Evolutionary conservation across 2,329 filamentous ascomycete genomes (phyloP), one percentile per base, ranked within the genome.

Genomic region (Epichloe typhina): DNA sequence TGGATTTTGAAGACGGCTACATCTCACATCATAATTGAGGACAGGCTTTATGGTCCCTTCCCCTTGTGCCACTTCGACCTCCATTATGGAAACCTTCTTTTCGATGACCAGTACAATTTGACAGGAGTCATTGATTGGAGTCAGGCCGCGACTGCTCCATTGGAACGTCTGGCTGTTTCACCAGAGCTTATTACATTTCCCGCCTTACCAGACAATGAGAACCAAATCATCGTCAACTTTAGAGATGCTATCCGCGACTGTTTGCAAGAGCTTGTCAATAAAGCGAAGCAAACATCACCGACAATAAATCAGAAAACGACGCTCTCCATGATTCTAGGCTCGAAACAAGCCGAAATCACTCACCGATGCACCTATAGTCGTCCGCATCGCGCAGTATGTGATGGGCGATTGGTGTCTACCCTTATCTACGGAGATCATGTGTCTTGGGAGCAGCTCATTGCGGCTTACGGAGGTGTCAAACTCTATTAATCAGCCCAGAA

Each of bases 151-250:
- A 48, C 44, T 12, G 46, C 46, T 12, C 46, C 46, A 23, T 43
- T 52, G 4, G 47, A 52, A n/a, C 51, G 51, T 42, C 15, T 52
- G 36, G 51, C 51, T 49, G 51, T 52, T 12, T 52, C 51, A 9
- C 51, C 51, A 17, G 51, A 52, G 26, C 46, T 52, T 11, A 52
- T 50, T 9, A 52, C 51, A 41, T 52, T 52, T 46, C 42, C 51
- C 12, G 51, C 36, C 4, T 8, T 52, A 21, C 36, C 51, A 46
- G 4, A 21, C 19, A 11, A 50, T 8, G 19, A 50, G 35, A 50
- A 52, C 36, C 50, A 52, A 49, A 33, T 49, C 8, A 52, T 52
- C 5, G 6, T 52, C 36, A 6, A 49, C 39, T 51, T 51, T 9
- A n/a, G 50, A 37, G 37, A 48, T 23, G 31, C 50, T 26, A 13